These are phyloP conservation scores for Diplodia sapinea DNA, from an alignment of 2,329 filamentous ascomycete genomes.

Conservation along the genomic window DNA sequence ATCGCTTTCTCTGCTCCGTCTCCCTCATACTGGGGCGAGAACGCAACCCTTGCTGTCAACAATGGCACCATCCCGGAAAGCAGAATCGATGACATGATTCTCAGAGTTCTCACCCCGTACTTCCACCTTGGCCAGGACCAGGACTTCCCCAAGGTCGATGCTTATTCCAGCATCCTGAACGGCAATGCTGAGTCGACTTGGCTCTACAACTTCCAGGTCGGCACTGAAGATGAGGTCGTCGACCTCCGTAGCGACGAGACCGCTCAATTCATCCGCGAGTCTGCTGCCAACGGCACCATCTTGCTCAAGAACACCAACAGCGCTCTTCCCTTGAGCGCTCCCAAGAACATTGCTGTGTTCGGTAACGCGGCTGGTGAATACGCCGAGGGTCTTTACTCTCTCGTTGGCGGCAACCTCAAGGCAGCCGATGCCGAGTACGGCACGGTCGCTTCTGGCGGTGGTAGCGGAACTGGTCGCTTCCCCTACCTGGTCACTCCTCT, in stretches of 20 bases:
- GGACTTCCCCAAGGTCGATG: slow-evolving; percentile 49
- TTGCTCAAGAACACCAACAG: slow-evolving; percentile 58
- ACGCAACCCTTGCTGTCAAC: slow-evolving; percentile 47
- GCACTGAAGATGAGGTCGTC: slow-evolving; percentile 32
- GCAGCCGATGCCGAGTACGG: slow-evolving; percentile 44
- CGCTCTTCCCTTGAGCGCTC: slow-evolving; percentile 60
- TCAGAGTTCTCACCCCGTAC: slow-evolving; percentile 56
- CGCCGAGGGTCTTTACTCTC: slow-evolving; percentile 56
- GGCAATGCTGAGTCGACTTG: slow-evolving; percentile 33
- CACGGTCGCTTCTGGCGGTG: slow-evolving; percentile 53
- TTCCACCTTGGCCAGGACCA: slow-evolving; percentile 53
- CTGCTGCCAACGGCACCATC: slow-evolving; percentile 51
- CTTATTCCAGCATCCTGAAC: slow-evolving; percentile 32
- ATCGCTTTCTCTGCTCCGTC: slow-evolving; percentile 19
- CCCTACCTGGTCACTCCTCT: slow-evolving; percentile 50
- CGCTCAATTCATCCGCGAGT: slow-evolving; percentile 46
- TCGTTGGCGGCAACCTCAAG: slow-evolving; percentile 5
- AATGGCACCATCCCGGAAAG: slow-evolving; percentile 50
- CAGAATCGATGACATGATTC: slow-evolving; percentile 56
- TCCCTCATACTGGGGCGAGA: slow-evolving; percentile 34
- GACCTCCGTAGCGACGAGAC: slow-evolving; percentile 44
- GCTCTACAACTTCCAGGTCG: slow-evolving; percentile 43
- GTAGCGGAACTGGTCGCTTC: slow-evolving; percentile 50
- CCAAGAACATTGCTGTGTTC: slow-evolving; percentile 56
- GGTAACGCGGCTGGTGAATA: slow-evolving; percentile 56